These are phyloP conservation scores for Oehlia diaphana DNA, from an alignment of 192 early-diverging fungal genomes.

Conservation along the genomic window DNA sequence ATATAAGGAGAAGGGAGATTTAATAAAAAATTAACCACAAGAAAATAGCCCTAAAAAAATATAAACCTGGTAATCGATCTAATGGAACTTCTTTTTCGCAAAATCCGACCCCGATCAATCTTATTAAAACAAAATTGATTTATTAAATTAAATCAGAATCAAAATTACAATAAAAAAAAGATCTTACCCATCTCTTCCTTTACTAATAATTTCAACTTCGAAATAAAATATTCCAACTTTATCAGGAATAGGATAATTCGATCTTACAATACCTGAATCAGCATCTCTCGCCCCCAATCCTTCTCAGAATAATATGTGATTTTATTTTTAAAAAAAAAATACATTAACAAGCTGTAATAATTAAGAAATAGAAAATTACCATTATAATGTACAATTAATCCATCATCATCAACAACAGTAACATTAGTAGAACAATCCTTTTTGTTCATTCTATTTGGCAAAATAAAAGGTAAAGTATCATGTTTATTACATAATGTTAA, in stretches of 20 bases:
- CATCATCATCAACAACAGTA: background rate
- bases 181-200: slow-evolving; percentile 78
- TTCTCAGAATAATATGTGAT: slow-evolving; percentile 35
- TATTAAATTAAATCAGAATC: too few species aligned
- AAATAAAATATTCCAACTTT: slow-evolving; percentile 90
- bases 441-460: background rate
- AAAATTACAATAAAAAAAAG: background rate
- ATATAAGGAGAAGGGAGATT: background rate
- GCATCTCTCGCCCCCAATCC: slow-evolving; percentile 58
- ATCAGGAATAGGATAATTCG: slow-evolving; percentile 77
- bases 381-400: background rate
- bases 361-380: background rate
- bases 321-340: background rate
- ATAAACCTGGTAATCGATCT: slow-evolving; percentile 77
- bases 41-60: background rate
- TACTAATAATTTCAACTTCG: slow-evolving; percentile 79
- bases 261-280: slow-evolving; percentile 78
- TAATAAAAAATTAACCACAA: background rate
- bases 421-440: background rate
- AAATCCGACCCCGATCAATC: slow-evolving; percentile 85
- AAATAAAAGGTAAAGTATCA: background rate
- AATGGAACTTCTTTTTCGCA: slow-evolving; percentile 49
- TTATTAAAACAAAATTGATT: slow-evolving; percentile 23
- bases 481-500: background rate
- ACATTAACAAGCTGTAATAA: too few species aligned